phyloP scores from a whole-genome alignment of 768 basidiomycete species.

The Lactarius psammicola region DNA sequence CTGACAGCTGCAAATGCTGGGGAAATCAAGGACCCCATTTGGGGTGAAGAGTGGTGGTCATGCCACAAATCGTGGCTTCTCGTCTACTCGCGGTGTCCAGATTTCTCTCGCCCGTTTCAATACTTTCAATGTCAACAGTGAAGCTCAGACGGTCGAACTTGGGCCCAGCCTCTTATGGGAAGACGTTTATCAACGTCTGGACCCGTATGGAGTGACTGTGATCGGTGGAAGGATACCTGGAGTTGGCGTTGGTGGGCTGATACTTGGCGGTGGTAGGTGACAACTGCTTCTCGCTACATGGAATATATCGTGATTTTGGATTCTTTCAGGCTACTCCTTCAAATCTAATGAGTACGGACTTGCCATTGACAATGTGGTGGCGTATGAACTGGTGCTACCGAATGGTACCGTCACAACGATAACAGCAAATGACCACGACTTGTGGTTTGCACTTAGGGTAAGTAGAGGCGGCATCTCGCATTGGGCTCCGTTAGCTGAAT shows the following conservation, averaged over 20 bases:
- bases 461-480: no score
- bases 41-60: slow-evolving; percentile 1
- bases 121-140: slow-evolving; percentile 26
- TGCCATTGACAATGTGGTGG: slow-evolving; percentile 27
- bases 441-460: slow-evolving; percentile 24
- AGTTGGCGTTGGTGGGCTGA: slow-evolving; percentile 31
- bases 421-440: slow-evolving; percentile 22
- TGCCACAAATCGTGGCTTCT: slow-evolving; percentile 51
- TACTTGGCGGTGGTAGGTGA: neutral
- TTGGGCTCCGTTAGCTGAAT: no score
- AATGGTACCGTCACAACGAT: slow-evolving; percentile 26
- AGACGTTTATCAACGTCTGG: slow-evolving; percentile 28
- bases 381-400: slow-evolving; percentile 30
- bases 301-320: no score
- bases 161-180: slow-evolving; percentile 30
- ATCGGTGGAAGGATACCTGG: slow-evolving; percentile 29
- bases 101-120: slow-evolving; percentile 54
- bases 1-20: neutral
- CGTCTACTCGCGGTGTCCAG: slow-evolving; percentile 57
- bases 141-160: slow-evolving; percentile 14
- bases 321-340: slow-evolving; percentile 19
- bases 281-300: slow-evolving; percentile 25
- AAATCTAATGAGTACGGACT: slow-evolving; percentile 29
- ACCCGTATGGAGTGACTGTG: slow-evolving; percentile 22
- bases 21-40: neutral